Conservation (phyloP, 2,329 filamentous ascomycete genomes). For the Tothia fuscella region DNA sequence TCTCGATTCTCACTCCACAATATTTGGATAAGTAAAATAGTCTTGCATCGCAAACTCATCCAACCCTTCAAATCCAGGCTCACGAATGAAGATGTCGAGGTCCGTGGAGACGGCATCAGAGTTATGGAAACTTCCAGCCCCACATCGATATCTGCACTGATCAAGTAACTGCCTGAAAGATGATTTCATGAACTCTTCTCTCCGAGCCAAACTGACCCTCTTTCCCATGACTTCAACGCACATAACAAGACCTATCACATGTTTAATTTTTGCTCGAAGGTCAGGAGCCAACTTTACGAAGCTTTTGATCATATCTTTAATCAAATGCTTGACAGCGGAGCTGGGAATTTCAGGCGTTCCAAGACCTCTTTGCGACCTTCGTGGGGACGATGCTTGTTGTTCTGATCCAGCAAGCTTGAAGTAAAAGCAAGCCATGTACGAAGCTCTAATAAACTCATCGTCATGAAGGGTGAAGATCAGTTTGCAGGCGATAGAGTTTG, state of each 20-base stretch:
- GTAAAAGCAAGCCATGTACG: neutral
- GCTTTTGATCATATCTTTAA: neutral
- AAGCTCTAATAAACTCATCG: neutral
- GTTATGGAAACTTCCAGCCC: slow-evolving; percentile 19
- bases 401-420: neutral
- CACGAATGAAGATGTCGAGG: neutral
- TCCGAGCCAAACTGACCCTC: neutral
- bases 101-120: neutral
- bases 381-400: neutral
- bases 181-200: neutral
- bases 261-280: neutral
- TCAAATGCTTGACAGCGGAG: neutral
- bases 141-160: slow-evolving; percentile 20
- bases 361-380: neutral
- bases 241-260: neutral
- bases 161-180: neutral
- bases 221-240: neutral
- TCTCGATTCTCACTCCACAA: too few relatives aligned
- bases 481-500: neutral
- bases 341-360: neutral
- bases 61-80: neutral
- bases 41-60: neutral
- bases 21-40: neutral
- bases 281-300: neutral
- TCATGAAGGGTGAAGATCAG: neutral